Evolutionary conservation across 225 moss, liverwort and hornwort genomes (phyloP).

Genomic region (Bryoerythrophyllum caledonicum): DNA sequence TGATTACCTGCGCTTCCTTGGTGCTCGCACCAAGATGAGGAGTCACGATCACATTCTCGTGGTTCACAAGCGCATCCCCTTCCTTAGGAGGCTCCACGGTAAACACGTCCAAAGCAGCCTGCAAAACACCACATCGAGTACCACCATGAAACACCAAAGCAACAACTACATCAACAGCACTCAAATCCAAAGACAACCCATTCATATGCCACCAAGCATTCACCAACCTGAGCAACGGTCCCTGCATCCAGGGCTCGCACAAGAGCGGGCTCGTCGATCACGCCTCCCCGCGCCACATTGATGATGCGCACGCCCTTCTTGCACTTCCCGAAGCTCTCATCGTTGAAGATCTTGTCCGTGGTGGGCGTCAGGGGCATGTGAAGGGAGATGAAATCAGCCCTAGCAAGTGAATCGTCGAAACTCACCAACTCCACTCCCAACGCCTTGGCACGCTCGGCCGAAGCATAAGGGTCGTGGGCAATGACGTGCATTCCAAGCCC

Average conservation of each 20-base stretch:
- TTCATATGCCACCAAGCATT: not conserved
- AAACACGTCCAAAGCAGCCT: slow-evolving; percentile 95
- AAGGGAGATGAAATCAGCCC: slow-evolving; percentile 87
- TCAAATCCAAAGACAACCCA: too few relatives aligned
- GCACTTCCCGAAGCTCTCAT: slow-evolving; percentile 74
- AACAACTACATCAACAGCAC: not conserved
- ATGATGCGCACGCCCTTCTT: slow-evolving; percentile 88
- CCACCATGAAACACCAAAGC: not conserved
- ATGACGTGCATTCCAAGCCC: slow-evolving; percentile 89
- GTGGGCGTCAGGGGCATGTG: slow-evolving; percentile 94
- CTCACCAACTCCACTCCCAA: slow-evolving; percentile 91
- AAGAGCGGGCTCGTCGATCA: slow-evolving; percentile 87
- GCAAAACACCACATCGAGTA: not conserved
- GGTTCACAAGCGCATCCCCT: slow-evolving; percentile 60
- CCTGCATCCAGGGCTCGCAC: slow-evolving; percentile 87
- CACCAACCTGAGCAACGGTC: slow-evolving; percentile 78
- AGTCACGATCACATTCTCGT: slow-evolving; percentile 81
- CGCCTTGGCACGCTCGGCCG: slow-evolving; percentile 83
- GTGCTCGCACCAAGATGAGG: slow-evolving; percentile 98
- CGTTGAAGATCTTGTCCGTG: slow-evolving; percentile 91
- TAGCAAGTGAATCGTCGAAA: slow-evolving; percentile 73
- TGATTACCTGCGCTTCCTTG: slow-evolving; percentile 73
- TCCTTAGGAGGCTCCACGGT: slow-evolving; percentile 81
- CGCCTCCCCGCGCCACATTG: slow-evolving; percentile 92
- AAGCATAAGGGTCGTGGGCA: slow-evolving; percentile 91